Conservation (phyloP, 495 filamentous ascomycete genomes). For the Hypomontagnella monticulosa region DNA sequence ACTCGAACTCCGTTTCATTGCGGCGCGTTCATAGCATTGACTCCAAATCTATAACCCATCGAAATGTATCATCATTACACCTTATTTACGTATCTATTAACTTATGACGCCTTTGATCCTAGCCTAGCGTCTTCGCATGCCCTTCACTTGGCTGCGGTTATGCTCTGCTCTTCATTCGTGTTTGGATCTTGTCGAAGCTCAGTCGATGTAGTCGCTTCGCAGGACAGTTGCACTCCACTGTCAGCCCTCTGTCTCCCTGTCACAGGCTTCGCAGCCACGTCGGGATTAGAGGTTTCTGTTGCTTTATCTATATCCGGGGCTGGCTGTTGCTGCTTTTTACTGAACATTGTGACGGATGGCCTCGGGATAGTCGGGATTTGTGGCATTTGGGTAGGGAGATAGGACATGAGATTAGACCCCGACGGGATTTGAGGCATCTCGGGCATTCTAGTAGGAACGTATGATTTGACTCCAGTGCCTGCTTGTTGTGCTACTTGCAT, state of each 20-base stretch:
- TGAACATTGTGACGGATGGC: constrained; percentile 39
- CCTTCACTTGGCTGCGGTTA: constrained; percentile 13
- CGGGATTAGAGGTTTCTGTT: not conserved
- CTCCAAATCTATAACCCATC: no score
- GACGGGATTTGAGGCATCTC: constrained; percentile 51
- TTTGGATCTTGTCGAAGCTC: constrained; percentile 23
- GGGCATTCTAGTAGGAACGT: constrained; percentile 55
- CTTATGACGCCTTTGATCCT: not conserved
- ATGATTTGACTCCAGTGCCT: constrained; percentile 50
- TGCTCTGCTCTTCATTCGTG: not conserved
- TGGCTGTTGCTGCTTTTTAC: constrained; percentile 22
- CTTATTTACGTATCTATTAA: not conserved
- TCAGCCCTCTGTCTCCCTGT: constrained; percentile 16
- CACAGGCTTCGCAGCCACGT: not conserved
- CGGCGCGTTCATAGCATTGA: no score
- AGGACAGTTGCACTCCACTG: constrained; percentile 32
- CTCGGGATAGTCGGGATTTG: constrained; percentile 42
- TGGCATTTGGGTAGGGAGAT: constrained; percentile 43
- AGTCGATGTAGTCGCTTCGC: constrained; percentile 15
- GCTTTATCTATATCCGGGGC: not conserved
- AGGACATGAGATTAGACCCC: constrained; percentile 44
- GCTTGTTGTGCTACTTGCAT: constrained; percentile 57
- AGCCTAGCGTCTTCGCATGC: not conserved
- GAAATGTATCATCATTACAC: no score
- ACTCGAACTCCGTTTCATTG: no score